A percentile compares a stretch with the other conserved stretches of the same genome.
Conservation (phyloP, 768 basidiomycete genomes). For the Tricholoma matsutake region DNA sequence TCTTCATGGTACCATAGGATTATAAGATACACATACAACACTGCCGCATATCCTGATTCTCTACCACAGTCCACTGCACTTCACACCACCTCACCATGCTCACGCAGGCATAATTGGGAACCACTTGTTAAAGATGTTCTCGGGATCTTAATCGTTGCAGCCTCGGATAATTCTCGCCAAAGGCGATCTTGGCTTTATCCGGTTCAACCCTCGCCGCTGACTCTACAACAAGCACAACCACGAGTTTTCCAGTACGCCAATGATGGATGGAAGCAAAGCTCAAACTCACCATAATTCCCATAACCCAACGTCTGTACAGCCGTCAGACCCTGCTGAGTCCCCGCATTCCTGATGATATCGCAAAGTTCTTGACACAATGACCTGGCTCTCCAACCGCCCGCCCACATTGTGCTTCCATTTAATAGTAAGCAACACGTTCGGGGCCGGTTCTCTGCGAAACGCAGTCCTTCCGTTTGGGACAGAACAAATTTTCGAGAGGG, state of each 20-base stretch:
- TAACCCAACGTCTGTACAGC: conserved; percentile 32
- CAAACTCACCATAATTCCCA: conserved; percentile 44
- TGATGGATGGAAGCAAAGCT: neutral
- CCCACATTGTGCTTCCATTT: conserved; percentile 32
- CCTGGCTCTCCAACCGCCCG: conserved; percentile 29
- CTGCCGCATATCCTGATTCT: too few relatives aligned
- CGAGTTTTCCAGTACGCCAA: neutral
- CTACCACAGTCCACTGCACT: too few relatives aligned
- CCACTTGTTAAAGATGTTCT: conserved; percentile 45
- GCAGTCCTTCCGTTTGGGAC: conserved; percentile 35
- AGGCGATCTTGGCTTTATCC: conserved; percentile 30
- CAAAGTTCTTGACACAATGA: conserved; percentile 25
- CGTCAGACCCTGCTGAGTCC: conserved; percentile 10
- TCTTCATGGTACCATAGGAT: too few relatives aligned
- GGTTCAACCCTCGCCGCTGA: neutral
- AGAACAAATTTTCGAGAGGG: conserved; percentile 35
- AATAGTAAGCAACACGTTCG: conserved; percentile 33
- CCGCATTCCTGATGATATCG: conserved; percentile 26
- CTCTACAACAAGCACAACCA: neutral
- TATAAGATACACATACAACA: too few relatives aligned
- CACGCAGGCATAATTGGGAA: conserved; percentile 37
- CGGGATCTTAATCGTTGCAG: conserved; percentile 43
- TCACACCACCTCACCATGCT: neutral
- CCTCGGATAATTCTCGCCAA: conserved; percentile 37
- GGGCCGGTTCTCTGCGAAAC: conserved; percentile 35